phyloP scores from a whole-genome alignment of 371 early-diverging fungal species.

The Mortierella sp. region DNA sequence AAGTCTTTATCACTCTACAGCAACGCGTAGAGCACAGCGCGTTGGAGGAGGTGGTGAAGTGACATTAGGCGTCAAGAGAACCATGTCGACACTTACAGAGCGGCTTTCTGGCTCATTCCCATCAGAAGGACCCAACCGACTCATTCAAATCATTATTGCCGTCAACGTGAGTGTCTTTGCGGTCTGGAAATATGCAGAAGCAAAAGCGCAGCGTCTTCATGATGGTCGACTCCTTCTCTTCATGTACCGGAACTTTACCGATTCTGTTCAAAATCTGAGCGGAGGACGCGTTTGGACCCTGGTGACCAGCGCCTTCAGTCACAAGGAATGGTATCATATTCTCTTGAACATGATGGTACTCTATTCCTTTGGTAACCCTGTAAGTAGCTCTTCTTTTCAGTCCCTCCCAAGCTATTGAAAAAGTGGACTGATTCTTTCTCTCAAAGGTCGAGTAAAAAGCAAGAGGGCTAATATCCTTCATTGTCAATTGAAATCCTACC shows the following conservation, averaged over 20 bases:
- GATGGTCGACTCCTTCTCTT: slow-evolving; percentile 57
- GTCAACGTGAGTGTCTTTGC: slow-evolving; percentile 60
- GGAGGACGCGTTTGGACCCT: slow-evolving; percentile 60
- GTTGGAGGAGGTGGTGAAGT: too few relatives aligned
- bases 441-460: too few relatives aligned
- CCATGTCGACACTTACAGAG: too few relatives aligned
- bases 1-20: too few relatives aligned
- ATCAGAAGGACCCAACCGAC: slow-evolving; percentile 34
- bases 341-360: slow-evolving; percentile 65
- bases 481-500: neutral
- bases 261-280: slow-evolving; percentile 48
- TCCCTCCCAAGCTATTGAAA: too few relatives aligned
- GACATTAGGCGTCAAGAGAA: too few relatives aligned
- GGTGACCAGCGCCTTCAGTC: slow-evolving; percentile 62
- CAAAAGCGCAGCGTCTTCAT: slow-evolving; percentile 56
- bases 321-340: slow-evolving; percentile 59
- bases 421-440: too few relatives aligned
- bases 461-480: too few relatives aligned
- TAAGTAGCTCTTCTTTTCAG: slow-evolving; percentile 12
- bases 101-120: too few relatives aligned
- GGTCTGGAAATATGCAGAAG: slow-evolving; percentile 65
- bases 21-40: too few relatives aligned
- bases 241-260: slow-evolving; percentile 60
- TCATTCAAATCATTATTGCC: slow-evolving; percentile 59
- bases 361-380: slow-evolving; percentile 44